Evolutionary conservation across 2,329 filamentous ascomycete genomes (phyloP).

Genomic region (Madurella fahalii): DNA sequence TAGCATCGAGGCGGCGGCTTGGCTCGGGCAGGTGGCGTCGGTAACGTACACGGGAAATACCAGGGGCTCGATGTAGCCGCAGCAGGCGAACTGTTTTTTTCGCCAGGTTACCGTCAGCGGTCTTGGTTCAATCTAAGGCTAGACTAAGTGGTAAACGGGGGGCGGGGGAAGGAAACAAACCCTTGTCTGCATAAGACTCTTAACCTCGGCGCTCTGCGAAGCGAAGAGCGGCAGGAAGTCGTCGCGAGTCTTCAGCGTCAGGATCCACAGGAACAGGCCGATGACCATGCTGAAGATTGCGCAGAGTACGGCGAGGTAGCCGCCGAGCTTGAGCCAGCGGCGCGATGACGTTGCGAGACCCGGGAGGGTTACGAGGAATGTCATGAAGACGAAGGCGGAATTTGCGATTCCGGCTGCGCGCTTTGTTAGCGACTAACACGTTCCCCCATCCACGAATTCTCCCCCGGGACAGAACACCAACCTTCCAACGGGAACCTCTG

Average conservation of each 20-base stretch:
- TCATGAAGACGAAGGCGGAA: conserved; percentile 65
- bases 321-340: conserved; percentile 66
- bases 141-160: conserved; percentile 7
- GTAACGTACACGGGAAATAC: conserved; percentile 71
- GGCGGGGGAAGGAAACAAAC: conserved; percentile 39
- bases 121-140: not conserved
- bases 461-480: conserved; percentile 28
- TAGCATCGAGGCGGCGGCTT: conserved; percentile 65
- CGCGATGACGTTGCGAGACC: conserved; percentile 65
- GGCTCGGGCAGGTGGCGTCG: conserved; percentile 63
- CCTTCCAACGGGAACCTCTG: conserved; percentile 50
- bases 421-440: conserved; percentile 1
- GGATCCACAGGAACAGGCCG: conserved; percentile 67
- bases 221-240: conserved; percentile 60
- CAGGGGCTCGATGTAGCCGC: conserved; percentile 71
- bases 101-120: conserved; percentile 21
- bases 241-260: conserved; percentile 64
- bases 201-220: conserved; percentile 50
- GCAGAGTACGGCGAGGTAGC: conserved; percentile 59
- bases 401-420: conserved; percentile 65
- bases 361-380: conserved; percentile 66
- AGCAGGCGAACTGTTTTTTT: conserved; percentile 65
- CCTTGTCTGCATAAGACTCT: conserved; percentile 66
- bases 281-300: conserved; percentile 61
- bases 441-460: too few relatives aligned